Percentiles rank a stretch among this genome's conserved stretches.
These are phyloP conservation scores for Solanum chiquidenum DNA, from an alignment of 257 asterid genomes.

Conservation along the genomic window DNA sequence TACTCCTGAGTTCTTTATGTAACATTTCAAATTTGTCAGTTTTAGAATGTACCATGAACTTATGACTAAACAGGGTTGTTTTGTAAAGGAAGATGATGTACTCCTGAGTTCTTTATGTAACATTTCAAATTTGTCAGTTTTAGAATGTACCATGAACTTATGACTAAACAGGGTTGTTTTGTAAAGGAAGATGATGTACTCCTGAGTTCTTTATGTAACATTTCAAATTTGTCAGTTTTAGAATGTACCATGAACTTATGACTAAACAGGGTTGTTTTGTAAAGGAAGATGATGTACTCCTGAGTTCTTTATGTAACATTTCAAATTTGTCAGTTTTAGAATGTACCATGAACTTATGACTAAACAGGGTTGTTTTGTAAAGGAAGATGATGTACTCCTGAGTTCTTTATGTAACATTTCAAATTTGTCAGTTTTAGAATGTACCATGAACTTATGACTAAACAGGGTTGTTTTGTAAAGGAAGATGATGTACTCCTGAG, in stretches of 20 bases:
- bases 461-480: too few relatives aligned
- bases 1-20: background rate
- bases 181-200: background rate
- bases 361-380: too few relatives aligned
- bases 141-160: background rate
- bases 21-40: background rate
- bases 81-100: background rate
- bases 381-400: too few relatives aligned
- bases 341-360: too few relatives aligned
- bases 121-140: background rate
- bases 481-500: too few relatives aligned
- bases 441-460: too few relatives aligned
- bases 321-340: background rate
- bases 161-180: background rate
- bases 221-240: background rate
- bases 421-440: too few relatives aligned
- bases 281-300: background rate
- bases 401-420: too few relatives aligned
- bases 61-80: background rate
- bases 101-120: background rate
- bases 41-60: background rate
- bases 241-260: background rate
- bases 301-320: background rate
- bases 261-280: background rate
- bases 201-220: background rate